Evolutionary conservation across 805 yeast genomes (phyloP), one percentile per base, ranked within the genome.

Genomic region (Pichia paraexigua): DNA sequence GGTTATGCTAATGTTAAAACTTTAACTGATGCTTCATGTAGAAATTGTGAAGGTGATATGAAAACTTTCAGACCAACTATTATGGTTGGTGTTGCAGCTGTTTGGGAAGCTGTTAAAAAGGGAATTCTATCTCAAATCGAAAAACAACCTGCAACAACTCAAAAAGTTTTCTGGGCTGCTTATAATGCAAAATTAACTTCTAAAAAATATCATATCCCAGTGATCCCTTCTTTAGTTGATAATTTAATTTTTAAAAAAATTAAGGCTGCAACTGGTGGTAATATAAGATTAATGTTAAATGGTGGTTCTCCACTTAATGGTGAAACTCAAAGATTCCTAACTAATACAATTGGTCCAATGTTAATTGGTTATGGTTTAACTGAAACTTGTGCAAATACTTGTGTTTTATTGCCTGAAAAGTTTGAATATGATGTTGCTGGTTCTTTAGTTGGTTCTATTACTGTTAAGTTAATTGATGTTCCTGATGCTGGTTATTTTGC

Each of bases 31-130:
- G 73, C 77, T 2, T 87, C 95, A 2, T 81, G 87, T 64, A 82
- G 79, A 62, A 87, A 94, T 72, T 90, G 96, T 73, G 72, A 78
- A 52, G 92, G 97, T 63, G 99, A 94, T 68, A 79, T 94, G 74
- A 79, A 76, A 51, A 87, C 85, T 63, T 87, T 90, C 71, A 77
- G 82, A 67, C 99, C 99, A 53, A 87, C 97, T 6, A 71, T 91
- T 60, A 87, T 94, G 96, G 97, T 90, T 58, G 99, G 97, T 69
- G 99, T 94, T 52, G 97, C 97, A 18, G 96, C 98, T 5, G 97
- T 94, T 49, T 94, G 97, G 96, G 99, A 94, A 74, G 77, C 85
- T 40, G 88, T 94, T 55, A 85, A 91, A 69, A 94, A 94, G 75
- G 99, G 99, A 53, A 85, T 94, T 53, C 55, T 88, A 53, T 79